Percentiles rank a stretch among this genome's conserved stretches.
Conservation (phyloP, 2,329 filamentous ascomycete species). For the Diaporthe ilicicola region DNA sequence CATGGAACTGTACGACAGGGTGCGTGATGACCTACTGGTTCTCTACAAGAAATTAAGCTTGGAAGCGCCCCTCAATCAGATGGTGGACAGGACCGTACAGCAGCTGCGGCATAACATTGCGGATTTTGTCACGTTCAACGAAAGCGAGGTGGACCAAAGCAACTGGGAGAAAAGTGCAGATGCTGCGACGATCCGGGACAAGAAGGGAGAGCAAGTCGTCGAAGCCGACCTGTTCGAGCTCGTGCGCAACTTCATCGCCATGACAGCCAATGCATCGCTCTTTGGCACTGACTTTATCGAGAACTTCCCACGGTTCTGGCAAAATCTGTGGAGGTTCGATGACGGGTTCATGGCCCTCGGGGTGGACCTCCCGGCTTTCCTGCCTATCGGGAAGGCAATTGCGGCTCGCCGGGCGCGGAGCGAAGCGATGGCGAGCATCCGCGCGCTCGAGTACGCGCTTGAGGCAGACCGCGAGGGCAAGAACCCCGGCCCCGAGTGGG, state of each 20-base stretch:
- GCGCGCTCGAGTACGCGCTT: conserved; percentile 47
- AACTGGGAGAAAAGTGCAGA: conserved; percentile 49
- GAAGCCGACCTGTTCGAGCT: conserved; percentile 46
- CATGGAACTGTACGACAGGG: conserved; percentile 41
- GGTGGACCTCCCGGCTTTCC: conserved; percentile 43
- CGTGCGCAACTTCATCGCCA: conserved; percentile 47
- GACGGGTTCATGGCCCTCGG: conserved; percentile 44
- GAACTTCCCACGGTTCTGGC: conserved; percentile 50
- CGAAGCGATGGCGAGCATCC: conserved; percentile 40
- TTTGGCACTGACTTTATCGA: conserved; percentile 52
- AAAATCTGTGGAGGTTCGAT: conserved; percentile 49
- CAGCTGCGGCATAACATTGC: conserved; percentile 43
- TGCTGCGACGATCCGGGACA: conserved; percentile 42
- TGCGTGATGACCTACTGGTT: conserved; percentile 40
- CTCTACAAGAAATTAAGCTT: conserved; percentile 40
- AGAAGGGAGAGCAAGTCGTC: conserved; percentile 40
- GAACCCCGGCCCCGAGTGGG: conserved; percentile 46
- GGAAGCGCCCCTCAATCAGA: conserved; percentile 37
- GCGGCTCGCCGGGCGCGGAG: conserved; percentile 43
- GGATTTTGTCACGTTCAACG: conserved; percentile 50
- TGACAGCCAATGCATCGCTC: conserved; percentile 45
- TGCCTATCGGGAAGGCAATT: conserved; percentile 45
- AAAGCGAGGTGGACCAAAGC: conserved; percentile 47
- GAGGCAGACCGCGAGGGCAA: conserved; percentile 45
- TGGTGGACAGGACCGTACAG: conserved; percentile 36